A percentile compares a stretch with the other conserved stretches of the same genome.
Conservation (phyloP, 139 green algal genomes). For the Coccomyxa sp. region DNA sequence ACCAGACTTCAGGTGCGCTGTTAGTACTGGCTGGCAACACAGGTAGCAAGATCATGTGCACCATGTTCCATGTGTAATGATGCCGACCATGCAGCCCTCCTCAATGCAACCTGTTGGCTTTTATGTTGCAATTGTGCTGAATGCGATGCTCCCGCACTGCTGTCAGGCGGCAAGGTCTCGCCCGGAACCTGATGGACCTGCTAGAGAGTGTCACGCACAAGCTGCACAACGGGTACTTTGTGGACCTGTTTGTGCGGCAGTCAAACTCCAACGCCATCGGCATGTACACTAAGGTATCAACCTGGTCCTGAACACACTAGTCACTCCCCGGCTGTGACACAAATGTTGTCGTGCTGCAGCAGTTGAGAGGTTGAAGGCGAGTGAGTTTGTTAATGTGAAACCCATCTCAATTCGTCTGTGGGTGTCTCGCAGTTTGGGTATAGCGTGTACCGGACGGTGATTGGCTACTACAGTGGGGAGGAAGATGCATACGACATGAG, state of each 20-base stretch:
- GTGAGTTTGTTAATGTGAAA: background rate
- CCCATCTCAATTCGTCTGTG: background rate
- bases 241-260: conserved; percentile 96
- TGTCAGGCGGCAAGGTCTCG: conserved; percentile 61
- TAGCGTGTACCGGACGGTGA: conserved; percentile 80
- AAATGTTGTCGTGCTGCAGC: background rate
- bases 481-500: conserved; percentile 98
- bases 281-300: conserved; percentile 85
- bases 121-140: background rate
- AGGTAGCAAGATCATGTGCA: background rate
- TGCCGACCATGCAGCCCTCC: background rate
- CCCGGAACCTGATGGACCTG: conserved; percentile 85
- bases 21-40: conserved; percentile 17
- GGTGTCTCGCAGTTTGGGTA: conserved; percentile 77
- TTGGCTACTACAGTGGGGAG: conserved; percentile 87
- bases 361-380: background rate
- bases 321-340: background rate
- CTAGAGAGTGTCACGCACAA: conserved; percentile 82
- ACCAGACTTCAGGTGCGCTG: conserved; percentile 62
- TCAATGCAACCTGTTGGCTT: background rate
- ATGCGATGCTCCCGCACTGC: background rate
- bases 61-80: background rate
- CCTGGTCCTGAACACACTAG: background rate
- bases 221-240: conserved; percentile 89
- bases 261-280: conserved; percentile 87